phyloP scores from a whole-genome alignment of 768 basidiomycete species.

The Artomyces pyxidatus region DNA sequence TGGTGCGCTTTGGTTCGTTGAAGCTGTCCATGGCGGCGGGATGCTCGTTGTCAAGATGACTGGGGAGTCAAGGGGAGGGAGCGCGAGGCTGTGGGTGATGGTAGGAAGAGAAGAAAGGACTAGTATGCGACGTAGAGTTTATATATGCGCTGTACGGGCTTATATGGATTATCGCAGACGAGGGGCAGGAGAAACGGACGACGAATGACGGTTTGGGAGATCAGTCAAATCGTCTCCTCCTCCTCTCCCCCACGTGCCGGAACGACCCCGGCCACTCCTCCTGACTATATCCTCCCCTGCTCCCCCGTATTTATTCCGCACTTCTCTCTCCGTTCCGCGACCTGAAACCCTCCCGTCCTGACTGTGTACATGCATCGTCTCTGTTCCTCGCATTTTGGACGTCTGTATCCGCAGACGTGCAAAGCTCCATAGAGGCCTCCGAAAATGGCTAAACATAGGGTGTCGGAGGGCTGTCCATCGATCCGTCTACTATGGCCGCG shows the following conservation, averaged over 20 bases:
- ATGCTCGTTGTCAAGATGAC: not conserved
- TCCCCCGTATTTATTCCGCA: not conserved
- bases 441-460: too few relatives aligned
- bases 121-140: not conserved
- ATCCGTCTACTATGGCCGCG: too few relatives aligned
- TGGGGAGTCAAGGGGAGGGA: not conserved
- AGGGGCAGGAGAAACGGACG: not conserved
- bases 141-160: too few relatives aligned
- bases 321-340: too few relatives aligned
- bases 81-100: not conserved
- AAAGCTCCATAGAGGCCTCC: too few relatives aligned
- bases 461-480: too few relatives aligned
- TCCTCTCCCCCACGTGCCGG: not conserved
- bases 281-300: not conserved
- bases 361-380: too few relatives aligned
- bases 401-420: too few relatives aligned
- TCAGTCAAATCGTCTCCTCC: not conserved
- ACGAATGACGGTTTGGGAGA: not conserved
- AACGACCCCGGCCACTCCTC: not conserved
- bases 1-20: constrained; percentile 40
- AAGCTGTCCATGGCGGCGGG: constrained; percentile 55
- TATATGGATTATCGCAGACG: not conserved
- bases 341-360: too few relatives aligned
- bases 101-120: not conserved
- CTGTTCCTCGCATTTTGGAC: too few relatives aligned